Base-by-base conservation (phyloP, 371 early-diverging fungal species). In the Mucor circinelloides region DNA sequence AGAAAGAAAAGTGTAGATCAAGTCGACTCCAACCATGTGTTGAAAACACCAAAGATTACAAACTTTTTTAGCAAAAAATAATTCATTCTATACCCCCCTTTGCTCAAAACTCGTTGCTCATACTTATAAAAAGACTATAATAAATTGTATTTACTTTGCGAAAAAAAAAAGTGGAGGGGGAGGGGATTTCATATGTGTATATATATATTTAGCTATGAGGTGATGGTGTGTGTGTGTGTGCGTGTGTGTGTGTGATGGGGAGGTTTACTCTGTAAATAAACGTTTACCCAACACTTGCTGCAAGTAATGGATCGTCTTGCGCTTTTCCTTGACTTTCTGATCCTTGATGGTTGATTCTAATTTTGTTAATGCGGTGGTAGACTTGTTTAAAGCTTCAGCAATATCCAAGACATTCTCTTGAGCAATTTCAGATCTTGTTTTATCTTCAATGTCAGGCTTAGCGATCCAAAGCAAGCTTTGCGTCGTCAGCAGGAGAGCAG, bases 391-490 rank as follows among this genome's bases (percentile, higher is more conserved):
- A 9, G 57, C 34, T 13, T 70, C 71, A 10, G 66, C 59, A 57
- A 75, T 72, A 54, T 78, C 73, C 28, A 64, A 69, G 19, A 81
- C 28, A 28, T 60, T 72, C 15, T 78, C 75, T 48, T 70, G 67
- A 2, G 74, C 74, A 42, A 78, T 66, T 32, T 71, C 76, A 32
- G 68, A 34, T 64, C 73, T 31, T 2, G n/a, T 60, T 3, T 72
- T 71, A 1, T 70, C 63, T 8, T 57, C 48, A 12, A 79, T 44
- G 3, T 62, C 72, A n/a, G 82, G 82, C 32, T 79, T 78, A 1
- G 68, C 66, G 12, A 81, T 70, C 76, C 76, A 81, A 25, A 81
- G 62, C 3, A 67, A 70, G 0, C 48, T 55, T 56, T 81, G 82
- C 10, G 82, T 70, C 6, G 68, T 66, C 23, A 78, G 50, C 34